phyloP scores from a whole-genome alignment of 345 rosid genomes.

The Abelmoschus esculentus region DNA sequence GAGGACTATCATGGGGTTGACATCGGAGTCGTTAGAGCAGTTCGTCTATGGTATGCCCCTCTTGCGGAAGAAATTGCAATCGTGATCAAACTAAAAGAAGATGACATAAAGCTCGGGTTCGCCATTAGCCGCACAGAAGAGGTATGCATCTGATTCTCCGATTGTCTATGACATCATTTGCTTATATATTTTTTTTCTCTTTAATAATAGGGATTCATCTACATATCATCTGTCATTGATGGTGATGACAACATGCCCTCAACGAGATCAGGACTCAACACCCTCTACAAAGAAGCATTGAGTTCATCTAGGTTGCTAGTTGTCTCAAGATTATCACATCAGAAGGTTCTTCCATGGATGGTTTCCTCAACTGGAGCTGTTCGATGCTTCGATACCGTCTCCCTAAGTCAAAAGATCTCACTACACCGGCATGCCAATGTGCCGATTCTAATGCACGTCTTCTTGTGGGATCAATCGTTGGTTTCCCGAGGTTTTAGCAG shows the following conservation, averaged over 20 bases:
- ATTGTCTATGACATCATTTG: background rate
- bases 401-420: constrained; percentile 89
- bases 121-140: constrained; percentile 98
- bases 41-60: constrained; percentile 88
- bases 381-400: constrained; percentile 73
- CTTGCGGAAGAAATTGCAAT: constrained; percentile 56
- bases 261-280: constrained; percentile 64
- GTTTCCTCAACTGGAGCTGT: constrained; percentile 83
- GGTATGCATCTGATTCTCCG: constrained; percentile 28
- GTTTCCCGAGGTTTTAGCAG: constrained; percentile 18
- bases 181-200: background rate
- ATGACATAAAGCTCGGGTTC: constrained; percentile 79
- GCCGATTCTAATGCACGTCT: constrained; percentile 55
- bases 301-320: constrained; percentile 50
- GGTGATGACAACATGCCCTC: constrained; percentile 58
- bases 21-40: constrained; percentile 91
- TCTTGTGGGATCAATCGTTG: constrained; percentile 52
- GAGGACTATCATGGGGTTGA: constrained; percentile 98
- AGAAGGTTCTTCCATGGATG: constrained; percentile 91
- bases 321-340: constrained; percentile 66
- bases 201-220: constrained; percentile 69
- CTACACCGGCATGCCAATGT: constrained; percentile 80
- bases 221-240: constrained; percentile 72
- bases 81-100: constrained; percentile 66
- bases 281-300: constrained; percentile 55